phyloP scores from a whole-genome alignment of 1,139 yeast genomes.

The Scheffersomyces illinoinensis region DNA sequence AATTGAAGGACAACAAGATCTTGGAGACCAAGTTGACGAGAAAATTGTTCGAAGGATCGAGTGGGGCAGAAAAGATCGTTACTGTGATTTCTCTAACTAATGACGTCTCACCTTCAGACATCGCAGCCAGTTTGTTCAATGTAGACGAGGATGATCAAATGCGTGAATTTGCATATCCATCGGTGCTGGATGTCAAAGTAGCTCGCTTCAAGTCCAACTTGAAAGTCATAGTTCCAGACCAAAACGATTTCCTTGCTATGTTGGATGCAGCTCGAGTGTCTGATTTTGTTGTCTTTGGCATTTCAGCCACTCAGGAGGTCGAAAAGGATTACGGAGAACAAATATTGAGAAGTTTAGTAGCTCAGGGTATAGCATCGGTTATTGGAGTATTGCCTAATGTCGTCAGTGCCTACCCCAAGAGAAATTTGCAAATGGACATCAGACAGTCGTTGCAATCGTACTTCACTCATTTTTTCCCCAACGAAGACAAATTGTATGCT shows the following conservation, averaged over 20 bases:
- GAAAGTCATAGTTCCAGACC: conserved; percentile 75
- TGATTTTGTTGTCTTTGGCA: conserved; percentile 83
- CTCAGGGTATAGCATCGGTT: conserved; percentile 89
- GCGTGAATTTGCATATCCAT: conserved; percentile 39
- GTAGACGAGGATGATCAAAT: conserved; percentile 24
- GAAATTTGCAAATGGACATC: conserved; percentile 75
- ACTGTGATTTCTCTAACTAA: conserved; percentile 77
- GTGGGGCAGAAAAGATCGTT: conserved; percentile 81
- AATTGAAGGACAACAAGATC: conserved; percentile 73
- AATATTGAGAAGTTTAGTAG: conserved; percentile 79
- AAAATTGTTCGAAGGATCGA: conserved; percentile 74
- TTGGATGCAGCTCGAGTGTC: conserved; percentile 88
- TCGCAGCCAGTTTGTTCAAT: conserved; percentile 53
- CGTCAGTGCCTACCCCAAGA: conserved; percentile 64
- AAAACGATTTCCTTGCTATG: conserved; percentile 62
- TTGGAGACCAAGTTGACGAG: conserved; percentile 51
- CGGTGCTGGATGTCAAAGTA: conserved; percentile 51
- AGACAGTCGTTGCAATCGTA: conserved; percentile 80
- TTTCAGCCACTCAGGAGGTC: conserved; percentile 84
- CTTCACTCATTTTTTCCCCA: conserved; percentile 89
- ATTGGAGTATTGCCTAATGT: conserved; percentile 82
- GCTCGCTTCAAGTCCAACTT: conserved; percentile 73
- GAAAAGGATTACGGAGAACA: conserved; percentile 82
- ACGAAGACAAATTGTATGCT: conserved; percentile 73
- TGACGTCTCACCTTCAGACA: conserved; percentile 62